Base-by-base conservation (phyloP, 805 yeast genomes). In the Metschnikowia chrysomelidarum region DNA sequence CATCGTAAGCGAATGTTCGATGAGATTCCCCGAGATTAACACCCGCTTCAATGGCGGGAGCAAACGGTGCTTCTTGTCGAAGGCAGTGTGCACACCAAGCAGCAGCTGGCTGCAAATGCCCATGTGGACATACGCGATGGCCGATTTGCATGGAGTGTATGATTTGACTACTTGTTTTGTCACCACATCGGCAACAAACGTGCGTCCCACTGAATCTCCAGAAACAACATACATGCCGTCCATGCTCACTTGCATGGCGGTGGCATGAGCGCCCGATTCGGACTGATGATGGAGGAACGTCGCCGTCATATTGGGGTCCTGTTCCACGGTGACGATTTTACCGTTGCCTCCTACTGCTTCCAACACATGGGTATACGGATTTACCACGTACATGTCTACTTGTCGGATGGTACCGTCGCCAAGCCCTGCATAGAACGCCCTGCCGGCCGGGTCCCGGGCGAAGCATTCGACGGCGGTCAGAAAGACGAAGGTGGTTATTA, bases 151-250 rank as follows among this genome's bases (percentile, higher is more conserved):
- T 15, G 66, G 62, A 12, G 60, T 73, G 43, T 80, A 63, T n/a
- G 75, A 71, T 51, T 76, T 79, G 18, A 76, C 64, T 12, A 79
- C 76, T 57, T 84, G 93, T 51, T 75, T 80, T 1, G 91, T 78
- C 11, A 69, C 73, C 5, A 80, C 67, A 57, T 91, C 97, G 48
- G 81, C 73, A 1, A 80, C 69, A 25, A 74, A 73, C 2, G 86
- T 76, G 19, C 74, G 68, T 1, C 97, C 97, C n/a, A 48, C 51
- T 0, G 71, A 57, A 53, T 86, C 94, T 22, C 96, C 97, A 5
- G 87, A 75, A 3, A 83, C 63, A 5, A 89, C 50, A 23, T 65
- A 57, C 12, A 89, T 76, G 4, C 91, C 95, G 54, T 89, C 97
- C 51, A 83, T 62, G 5, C 88, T 78, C 2, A 85, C 58, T 2